phyloP scores from a whole-genome alignment of 306 rosid species.

The Canavalia ensiformis region DNA sequence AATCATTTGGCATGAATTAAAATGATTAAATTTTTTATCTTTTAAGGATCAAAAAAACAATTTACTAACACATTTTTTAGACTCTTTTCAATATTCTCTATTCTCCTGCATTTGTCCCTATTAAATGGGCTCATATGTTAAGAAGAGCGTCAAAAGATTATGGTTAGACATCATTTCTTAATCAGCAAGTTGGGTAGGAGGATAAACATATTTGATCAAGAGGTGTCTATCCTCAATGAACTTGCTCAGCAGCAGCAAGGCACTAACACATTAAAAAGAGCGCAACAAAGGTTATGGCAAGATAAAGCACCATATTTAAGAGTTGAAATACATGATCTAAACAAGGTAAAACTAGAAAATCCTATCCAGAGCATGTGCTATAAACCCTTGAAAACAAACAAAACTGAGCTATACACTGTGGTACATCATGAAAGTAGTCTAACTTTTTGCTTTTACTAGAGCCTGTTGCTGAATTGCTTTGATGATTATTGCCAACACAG shows the following conservation, averaged over 20 bases:
- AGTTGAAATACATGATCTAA: neutral
- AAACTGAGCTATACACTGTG: conserved; percentile 24
- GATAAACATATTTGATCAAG: neutral
- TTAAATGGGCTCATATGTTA: too few relatives aligned
- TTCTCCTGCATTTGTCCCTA: too few relatives aligned
- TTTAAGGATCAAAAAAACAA: too few relatives aligned
- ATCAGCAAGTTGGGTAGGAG: neutral
- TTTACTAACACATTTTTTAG: too few relatives aligned
- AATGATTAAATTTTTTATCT: too few relatives aligned
- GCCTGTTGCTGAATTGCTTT: conserved; percentile 25
- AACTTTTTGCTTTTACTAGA: conserved; percentile 7
- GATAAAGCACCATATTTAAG: neutral
- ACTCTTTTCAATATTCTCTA: too few relatives aligned
- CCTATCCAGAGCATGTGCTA: conserved; percentile 25
- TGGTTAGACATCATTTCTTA: too few relatives aligned
- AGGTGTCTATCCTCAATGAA: neutral
- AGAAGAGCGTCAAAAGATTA: too few relatives aligned
- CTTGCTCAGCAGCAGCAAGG: neutral
- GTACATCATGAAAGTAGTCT: conserved; percentile 20
- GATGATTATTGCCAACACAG: conserved; percentile 14
- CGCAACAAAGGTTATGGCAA: neutral
- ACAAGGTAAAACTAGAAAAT: conserved; percentile 5
- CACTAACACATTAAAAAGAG: neutral
- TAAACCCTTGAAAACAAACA: neutral
- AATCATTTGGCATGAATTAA: too few relatives aligned